Evolutionary conservation across 306 rosid species (phyloP).

Genomic region (Vicia villosa): DNA sequence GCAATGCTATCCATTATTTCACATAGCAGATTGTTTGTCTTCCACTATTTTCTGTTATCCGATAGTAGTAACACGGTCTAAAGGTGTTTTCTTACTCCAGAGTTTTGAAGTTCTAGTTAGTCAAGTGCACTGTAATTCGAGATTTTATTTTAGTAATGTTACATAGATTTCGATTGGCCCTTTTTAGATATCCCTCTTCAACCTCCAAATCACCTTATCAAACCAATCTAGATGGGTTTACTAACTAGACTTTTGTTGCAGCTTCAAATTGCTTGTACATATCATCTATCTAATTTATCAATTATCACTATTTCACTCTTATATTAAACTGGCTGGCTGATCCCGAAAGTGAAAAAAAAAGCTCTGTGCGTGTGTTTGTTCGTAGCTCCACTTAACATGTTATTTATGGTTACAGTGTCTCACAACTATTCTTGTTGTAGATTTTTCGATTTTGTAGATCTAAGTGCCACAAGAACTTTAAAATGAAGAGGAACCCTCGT

Average conservation of each 20-base stretch:
- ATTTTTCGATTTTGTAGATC: slow-evolving; percentile 89
- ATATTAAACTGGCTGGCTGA: neutral
- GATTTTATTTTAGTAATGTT: neutral
- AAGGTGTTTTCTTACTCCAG: too few species aligned
- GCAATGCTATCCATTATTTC: neutral
- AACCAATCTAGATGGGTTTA: neutral
- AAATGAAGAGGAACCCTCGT: slow-evolving; percentile 98
- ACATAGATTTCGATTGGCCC: neutral
- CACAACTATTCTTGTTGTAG: slow-evolving; percentile 44
- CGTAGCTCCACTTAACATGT: neutral
- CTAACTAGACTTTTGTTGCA: neutral
- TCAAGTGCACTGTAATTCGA: too few species aligned
- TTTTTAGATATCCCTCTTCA: neutral
- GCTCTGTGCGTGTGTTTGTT: neutral
- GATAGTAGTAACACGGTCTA: too few species aligned
- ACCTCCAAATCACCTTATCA: neutral
- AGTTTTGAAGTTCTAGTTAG: too few species aligned
- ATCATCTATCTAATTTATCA: neutral
- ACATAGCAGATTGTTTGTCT: too few species aligned
- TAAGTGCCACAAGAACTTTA: slow-evolving; percentile 95
- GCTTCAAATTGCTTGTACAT: slow-evolving; percentile 7
- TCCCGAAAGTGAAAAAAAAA: too few species aligned
- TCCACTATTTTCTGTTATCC: too few species aligned
- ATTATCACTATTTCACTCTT: neutral
- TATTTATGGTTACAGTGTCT: slow-evolving; percentile 5